phyloP scores from a whole-genome alignment of 2,329 filamentous ascomycete species.

The Aplosporella prunicola region DNA sequence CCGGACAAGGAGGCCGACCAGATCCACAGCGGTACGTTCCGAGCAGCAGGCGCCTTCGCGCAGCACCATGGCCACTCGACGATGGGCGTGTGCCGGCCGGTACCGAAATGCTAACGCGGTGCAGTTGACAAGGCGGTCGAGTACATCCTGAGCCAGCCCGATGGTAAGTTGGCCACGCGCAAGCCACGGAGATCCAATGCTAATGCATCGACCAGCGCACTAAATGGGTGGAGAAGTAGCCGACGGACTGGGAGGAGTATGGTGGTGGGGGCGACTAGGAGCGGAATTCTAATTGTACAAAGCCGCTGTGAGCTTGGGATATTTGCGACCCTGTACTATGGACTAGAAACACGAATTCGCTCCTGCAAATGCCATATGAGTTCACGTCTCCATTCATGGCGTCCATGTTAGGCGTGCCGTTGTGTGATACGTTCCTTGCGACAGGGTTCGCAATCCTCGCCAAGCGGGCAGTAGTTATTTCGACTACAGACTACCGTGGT shows the following conservation, averaged over 20 bases:
- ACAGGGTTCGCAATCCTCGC: constrained; percentile 6
- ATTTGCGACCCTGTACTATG: constrained; percentile 26
- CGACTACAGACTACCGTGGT: constrained; percentile 2
- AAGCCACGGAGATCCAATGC: no score
- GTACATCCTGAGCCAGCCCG: constrained; percentile 88
- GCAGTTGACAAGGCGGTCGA: constrained; percentile 87
- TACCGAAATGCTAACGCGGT: constrained; percentile 21
- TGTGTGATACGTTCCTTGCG: constrained; percentile 10
- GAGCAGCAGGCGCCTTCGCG: no score
- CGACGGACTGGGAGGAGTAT: constrained; percentile 13
- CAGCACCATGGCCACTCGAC: no score
- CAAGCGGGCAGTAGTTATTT: constrained; percentile 10
- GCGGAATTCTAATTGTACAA: constrained; percentile 18
- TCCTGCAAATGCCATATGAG: constrained; percentile 2
- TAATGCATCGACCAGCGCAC: no score
- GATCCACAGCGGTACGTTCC: constrained; percentile 78
- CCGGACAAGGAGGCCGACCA: constrained; percentile 92
- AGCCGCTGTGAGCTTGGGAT: constrained; percentile 23
- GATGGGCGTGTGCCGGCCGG: background rate
- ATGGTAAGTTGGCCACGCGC: constrained; percentile 72
- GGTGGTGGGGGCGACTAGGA: constrained; percentile 14
- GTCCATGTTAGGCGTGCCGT: no score
- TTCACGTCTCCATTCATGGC: no score
- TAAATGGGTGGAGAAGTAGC: constrained; percentile 15
- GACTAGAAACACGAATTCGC: constrained; percentile 22